These are phyloP conservation scores for Ceratonia siliqua DNA, from an alignment of 306 rosid genomes.

Conservation along the genomic window DNA sequence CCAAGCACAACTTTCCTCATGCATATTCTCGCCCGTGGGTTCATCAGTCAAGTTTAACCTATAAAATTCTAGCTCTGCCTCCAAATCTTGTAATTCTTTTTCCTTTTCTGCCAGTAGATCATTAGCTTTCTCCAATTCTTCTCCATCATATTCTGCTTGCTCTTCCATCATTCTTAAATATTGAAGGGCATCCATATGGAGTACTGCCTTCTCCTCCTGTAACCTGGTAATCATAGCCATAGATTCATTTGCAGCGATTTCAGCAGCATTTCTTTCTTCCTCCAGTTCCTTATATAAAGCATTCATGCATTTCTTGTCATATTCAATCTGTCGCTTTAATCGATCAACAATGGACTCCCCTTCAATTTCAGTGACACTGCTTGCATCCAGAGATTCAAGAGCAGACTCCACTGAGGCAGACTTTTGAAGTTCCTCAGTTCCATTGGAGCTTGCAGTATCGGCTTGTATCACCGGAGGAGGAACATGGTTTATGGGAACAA, in stretches of 20 bases:
- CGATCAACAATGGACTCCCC: slow-evolving; percentile 55
- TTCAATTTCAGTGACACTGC: slow-evolving; percentile 62
- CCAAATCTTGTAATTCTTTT: slow-evolving; percentile 77
- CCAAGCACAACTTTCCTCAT: slow-evolving; percentile 28
- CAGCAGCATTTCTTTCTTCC: slow-evolving; percentile 87
- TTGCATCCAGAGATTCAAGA: slow-evolving; percentile 63
- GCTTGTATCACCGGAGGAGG: slow-evolving; percentile 34
- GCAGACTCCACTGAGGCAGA: slow-evolving; percentile 55
- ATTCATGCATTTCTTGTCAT: slow-evolving; percentile 54
- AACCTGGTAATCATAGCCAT: slow-evolving; percentile 96
- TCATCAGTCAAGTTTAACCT: slow-evolving; percentile 38
- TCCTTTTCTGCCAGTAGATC: slow-evolving; percentile 81
- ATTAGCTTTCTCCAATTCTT: slow-evolving; percentile 74
- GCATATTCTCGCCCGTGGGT: slow-evolving; percentile 25
- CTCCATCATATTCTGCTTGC: slow-evolving; percentile 88
- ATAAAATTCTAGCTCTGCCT: slow-evolving; percentile 74
- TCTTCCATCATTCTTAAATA: slow-evolving; percentile 96
- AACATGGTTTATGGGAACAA: slow-evolving; percentile 21
- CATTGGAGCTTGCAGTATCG: slow-evolving; percentile 40
- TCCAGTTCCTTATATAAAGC: slow-evolving; percentile 70
- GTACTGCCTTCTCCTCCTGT: slow-evolving; percentile 89
- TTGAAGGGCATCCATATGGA: slow-evolving; percentile 88
- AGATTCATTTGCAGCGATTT: slow-evolving; percentile 76
- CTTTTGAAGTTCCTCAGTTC: slow-evolving; percentile 37
- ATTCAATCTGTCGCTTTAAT: slow-evolving; percentile 57